A percentile compares a stretch with the other conserved stretches of the same genome.
Conservation (phyloP, 352 stramenopile genomes). For the Paralagenidium karlingii region DNA sequence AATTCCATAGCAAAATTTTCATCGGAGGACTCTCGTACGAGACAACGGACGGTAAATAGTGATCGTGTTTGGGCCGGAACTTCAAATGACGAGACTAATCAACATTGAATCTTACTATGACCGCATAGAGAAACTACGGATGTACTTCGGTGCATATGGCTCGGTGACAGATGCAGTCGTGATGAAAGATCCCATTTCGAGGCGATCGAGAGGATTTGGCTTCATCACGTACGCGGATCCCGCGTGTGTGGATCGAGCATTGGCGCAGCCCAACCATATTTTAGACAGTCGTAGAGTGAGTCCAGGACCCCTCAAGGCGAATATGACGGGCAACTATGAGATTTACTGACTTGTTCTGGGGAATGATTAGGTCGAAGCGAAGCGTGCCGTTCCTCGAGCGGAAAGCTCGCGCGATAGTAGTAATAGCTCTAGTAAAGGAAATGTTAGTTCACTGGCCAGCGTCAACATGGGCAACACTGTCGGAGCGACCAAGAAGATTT, state of each 20-base stretch:
- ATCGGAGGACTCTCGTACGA: slow-evolving; percentile 85
- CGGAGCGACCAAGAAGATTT: slow-evolving; percentile 87
- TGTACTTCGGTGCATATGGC: slow-evolving; percentile 84
- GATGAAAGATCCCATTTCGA: slow-evolving; percentile 89
- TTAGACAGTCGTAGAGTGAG: slow-evolving; percentile 80
- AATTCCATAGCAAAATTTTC: slow-evolving; percentile 75
- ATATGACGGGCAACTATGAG: slow-evolving; percentile 3
- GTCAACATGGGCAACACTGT: slow-evolving; percentile 35
- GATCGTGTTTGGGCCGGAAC: too few species aligned
- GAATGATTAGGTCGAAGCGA: slow-evolving; percentile 85
- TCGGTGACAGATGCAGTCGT: slow-evolving; percentile 86
- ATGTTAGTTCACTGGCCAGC: slow-evolving; percentile 36
- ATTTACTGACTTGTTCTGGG: neutral
- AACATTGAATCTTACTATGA: slow-evolving; percentile 3
- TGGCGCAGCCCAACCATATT: slow-evolving; percentile 83
- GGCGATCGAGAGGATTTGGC: slow-evolving; percentile 84
- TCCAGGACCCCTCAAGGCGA: slow-evolving; percentile 2
- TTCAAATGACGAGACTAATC: neutral
- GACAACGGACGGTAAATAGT: slow-evolving; percentile 80
- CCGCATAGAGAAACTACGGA: slow-evolving; percentile 72
- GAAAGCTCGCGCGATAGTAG: slow-evolving; percentile 69
- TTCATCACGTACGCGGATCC: slow-evolving; percentile 90
- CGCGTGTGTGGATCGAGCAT: slow-evolving; percentile 76
- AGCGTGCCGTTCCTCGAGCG: slow-evolving; percentile 81
- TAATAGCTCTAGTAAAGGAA: slow-evolving; percentile 38